Base-by-base conservation (phyloP, 208 protist species). In the Acanthamoeba castellanii region DNA sequence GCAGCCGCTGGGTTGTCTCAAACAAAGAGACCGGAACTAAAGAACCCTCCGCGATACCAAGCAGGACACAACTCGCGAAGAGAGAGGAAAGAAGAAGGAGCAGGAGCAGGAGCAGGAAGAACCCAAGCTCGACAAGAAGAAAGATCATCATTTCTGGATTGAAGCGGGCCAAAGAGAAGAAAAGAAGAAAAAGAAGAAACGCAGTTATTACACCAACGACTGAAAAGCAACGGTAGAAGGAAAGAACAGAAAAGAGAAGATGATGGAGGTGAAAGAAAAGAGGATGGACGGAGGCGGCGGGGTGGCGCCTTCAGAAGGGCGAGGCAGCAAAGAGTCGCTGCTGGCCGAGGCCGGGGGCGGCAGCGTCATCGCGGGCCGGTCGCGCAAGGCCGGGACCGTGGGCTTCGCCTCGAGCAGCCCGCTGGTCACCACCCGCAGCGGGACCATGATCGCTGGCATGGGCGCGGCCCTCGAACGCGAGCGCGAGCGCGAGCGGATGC, bases 361-460 rank as follows among this genome's bases (percentile, higher is more conserved):
- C 72, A 81, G 72, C 64, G 8, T 70, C 64, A 70, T 32, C n/a
- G 64, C 27, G 6, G 27, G 64, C 3, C 64, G 64, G 22, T 5
- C 50, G 34, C 68, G 68, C 27, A 81, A 81, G 72, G 32, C n/a
- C 1, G 42, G 42, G 18, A 81, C 72, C 7, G 72, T 81, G 34
- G 72, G 72, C 30, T 81, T 81, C 27, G 72, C 42, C 4, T 50
- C 30, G 37, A 50, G 34, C 72, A 81, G 72, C 37, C 72, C 72
- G 14, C 30, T 42, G 14, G 72, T 81, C 34, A 81, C 72, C 7
- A 81, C 72, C 1, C 30, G 72, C 20, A 81, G 72, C 30, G 72
- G 72, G 14, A 81, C 72, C 16, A 81, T 81, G 72, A 81, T 81
- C 34, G 72, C 72, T n/a, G 72, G 72, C 72, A 81, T 81, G 72